These are phyloP conservation scores for Trypanosoma mega DNA, from an alignment of 208 protist genomes.

Conservation along the genomic window DNA sequence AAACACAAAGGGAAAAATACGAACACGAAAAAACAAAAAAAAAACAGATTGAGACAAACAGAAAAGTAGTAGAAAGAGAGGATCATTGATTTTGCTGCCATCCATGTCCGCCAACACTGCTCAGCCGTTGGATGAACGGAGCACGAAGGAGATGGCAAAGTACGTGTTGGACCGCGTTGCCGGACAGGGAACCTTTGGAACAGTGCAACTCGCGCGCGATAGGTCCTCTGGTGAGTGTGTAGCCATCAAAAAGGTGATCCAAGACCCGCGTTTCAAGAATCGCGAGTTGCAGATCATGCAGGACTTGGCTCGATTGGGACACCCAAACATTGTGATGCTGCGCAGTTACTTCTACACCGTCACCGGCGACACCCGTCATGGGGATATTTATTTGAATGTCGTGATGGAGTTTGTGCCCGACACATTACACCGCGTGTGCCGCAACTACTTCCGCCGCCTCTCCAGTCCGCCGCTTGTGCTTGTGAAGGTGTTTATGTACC, in stretches of 20 bases:
- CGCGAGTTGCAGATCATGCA: conserved; percentile 94
- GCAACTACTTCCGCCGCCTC: conserved; percentile 94
- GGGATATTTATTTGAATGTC: conserved; percentile 99
- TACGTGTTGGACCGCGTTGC: conserved; percentile 93
- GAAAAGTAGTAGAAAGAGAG: not conserved
- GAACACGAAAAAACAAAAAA: conserved; percentile 22
- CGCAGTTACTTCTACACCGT: conserved; percentile 97
- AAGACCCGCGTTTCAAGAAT: conserved; percentile 99
- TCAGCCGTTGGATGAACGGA: conserved; percentile 68
- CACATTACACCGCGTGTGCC: conserved; percentile 95
- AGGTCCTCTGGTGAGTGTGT: conserved; percentile 57
- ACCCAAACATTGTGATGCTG: conserved; percentile 95
- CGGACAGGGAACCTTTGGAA: conserved; percentile 97
- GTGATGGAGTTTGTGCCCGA: conserved; percentile 99
- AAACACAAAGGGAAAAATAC: conserved; percentile 16
- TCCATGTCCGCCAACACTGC: too few species aligned
- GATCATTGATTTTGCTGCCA: conserved; percentile 39
- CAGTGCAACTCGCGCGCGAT: conserved; percentile 93
- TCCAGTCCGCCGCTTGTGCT: conserved; percentile 60
- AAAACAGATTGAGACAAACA: not conserved
- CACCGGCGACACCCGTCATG: conserved; percentile 85
- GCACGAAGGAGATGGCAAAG: conserved; percentile 73
- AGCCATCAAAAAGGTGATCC: conserved; percentile 92
- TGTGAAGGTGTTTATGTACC: conserved; percentile 86
- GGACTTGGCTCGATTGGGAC: conserved; percentile 81